Percentiles rank a stretch among this genome's conserved stretches.
phyloP scores from a whole-genome alignment of 1,284 basidiomycete species.

The Cryptococcus sp. region DNA sequence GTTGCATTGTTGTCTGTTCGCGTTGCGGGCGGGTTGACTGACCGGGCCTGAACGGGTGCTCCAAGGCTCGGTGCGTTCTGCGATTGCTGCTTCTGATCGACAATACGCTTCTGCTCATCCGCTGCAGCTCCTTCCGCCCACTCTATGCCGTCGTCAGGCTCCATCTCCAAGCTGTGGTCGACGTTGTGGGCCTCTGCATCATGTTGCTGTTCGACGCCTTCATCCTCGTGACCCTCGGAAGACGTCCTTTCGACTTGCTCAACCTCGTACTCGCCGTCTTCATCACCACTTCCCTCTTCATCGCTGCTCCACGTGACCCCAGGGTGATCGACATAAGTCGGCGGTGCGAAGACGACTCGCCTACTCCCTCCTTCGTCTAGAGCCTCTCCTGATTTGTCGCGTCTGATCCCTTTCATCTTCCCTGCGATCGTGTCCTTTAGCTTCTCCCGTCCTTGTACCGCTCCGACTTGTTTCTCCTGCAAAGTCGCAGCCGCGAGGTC shows the following conservation, averaged over 20 bases:
- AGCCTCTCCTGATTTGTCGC: conserved; percentile 21
- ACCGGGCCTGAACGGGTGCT: conserved; percentile 21
- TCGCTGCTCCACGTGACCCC: conserved; percentile 68
- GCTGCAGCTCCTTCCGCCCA: conserved; percentile 56
- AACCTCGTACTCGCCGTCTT: conserved; percentile 62
- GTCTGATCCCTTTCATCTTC: conserved; percentile 24
- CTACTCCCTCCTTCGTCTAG: conserved; percentile 27
- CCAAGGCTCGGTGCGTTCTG: conserved; percentile 10
- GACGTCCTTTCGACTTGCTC: conserved; percentile 40
- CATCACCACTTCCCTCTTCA: conserved; percentile 64
- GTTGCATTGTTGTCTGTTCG: background rate
- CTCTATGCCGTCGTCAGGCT: conserved; percentile 57
- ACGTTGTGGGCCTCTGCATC: conserved; percentile 29
- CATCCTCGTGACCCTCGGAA: conserved; percentile 9
- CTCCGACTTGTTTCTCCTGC: conserved; percentile 35
- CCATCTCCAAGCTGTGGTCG: conserved; percentile 46
- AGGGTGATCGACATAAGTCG: conserved; percentile 58
- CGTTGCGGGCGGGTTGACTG: conserved; percentile 36
- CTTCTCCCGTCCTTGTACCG: conserved; percentile 31
- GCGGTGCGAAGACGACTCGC: conserved; percentile 55
- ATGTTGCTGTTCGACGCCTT: conserved; percentile 24
- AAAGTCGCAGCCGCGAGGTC: conserved; percentile 63
- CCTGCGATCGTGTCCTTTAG: conserved; percentile 38
- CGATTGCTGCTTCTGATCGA: conserved; percentile 35
- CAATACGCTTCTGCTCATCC: conserved; percentile 38